Evolutionary conservation across 2,329 filamentous ascomycete genomes (phyloP).

Genomic region (Fusarium paranaense): DNA sequence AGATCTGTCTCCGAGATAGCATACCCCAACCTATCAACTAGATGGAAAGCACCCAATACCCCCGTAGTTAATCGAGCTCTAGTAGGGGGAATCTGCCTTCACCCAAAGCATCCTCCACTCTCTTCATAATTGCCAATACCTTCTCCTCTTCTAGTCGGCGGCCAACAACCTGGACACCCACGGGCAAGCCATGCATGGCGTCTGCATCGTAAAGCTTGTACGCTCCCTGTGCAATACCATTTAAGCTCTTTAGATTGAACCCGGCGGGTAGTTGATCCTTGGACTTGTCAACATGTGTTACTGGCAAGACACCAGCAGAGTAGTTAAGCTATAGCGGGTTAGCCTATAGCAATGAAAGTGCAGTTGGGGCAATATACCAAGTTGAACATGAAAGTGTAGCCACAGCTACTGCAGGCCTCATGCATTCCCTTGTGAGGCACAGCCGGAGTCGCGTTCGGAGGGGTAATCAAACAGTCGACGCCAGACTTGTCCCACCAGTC

Average conservation of each 20-base stretch:
- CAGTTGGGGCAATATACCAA: slow-evolving; percentile 64
- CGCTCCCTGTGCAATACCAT: slow-evolving; percentile 83
- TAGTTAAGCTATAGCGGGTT: slow-evolving; percentile 77
- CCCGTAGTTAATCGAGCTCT: slow-evolving; percentile 56
- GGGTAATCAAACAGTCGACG: slow-evolving; percentile 83
- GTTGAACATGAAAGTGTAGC: slow-evolving; percentile 95
- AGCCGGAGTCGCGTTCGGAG: slow-evolving; percentile 91
- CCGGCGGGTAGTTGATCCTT: slow-evolving; percentile 73
- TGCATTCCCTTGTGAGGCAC: slow-evolving; percentile 89
- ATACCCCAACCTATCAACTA: neutral
- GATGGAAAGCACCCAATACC: neutral
- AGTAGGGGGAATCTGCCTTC: slow-evolving; percentile 65
- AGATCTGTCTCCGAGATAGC: neutral
- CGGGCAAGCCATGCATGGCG: slow-evolving; percentile 88
- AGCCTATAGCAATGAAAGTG: neutral
- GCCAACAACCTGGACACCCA: slow-evolving; percentile 87
- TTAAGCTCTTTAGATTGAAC: slow-evolving; percentile 74
- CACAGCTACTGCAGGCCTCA: slow-evolving; percentile 85
- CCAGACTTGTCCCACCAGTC: slow-evolving; percentile 83
- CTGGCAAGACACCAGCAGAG: slow-evolving; percentile 82
- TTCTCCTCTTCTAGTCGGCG: slow-evolving; percentile 87
- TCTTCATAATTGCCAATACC: slow-evolving; percentile 83
- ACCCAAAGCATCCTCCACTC: slow-evolving; percentile 79
- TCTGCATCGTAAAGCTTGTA: slow-evolving; percentile 87
- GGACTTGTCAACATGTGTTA: slow-evolving; percentile 82